A percentile compares a stretch with the other conserved stretches of the same genome.
phyloP scores from a whole-genome alignment of 1,139 yeast species.

The Arxiozyma bovina region DNA sequence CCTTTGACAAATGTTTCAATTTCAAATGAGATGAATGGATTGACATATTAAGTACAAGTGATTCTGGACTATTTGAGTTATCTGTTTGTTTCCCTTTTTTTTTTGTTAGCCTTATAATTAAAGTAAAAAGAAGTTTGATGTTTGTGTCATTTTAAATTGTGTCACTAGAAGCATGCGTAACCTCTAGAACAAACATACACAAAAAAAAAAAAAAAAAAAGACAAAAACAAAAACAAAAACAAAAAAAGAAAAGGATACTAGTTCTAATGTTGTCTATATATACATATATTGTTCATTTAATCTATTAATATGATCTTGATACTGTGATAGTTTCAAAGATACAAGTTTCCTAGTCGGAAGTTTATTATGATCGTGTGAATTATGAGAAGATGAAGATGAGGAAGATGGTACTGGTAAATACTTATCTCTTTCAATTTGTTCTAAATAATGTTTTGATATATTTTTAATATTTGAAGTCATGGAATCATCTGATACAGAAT shows the following conservation, averaged over 20 bases:
- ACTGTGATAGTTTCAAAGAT: constrained; percentile 1
- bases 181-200: no score
- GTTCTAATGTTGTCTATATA: no score
- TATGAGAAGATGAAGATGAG: not conserved
- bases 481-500: not conserved
- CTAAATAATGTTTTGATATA: constrained; percentile 6
- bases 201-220: not conserved
- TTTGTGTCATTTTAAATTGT: not conserved
- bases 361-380: not conserved
- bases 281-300: not conserved
- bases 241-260: not conserved
- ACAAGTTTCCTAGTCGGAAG: not conserved
- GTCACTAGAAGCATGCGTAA: no score
- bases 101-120: no score
- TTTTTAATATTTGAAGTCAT: not conserved
- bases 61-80: not conserved
- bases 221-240: not conserved
- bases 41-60: not conserved
- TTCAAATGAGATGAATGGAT: constrained; percentile 38
- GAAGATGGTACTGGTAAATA: not conserved
- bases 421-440: constrained; percentile 2
- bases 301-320: constrained; percentile 3
- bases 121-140: not conserved
- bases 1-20: constrained; percentile 31
- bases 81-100: no score